Percentiles rank a stretch among this genome's conserved stretches.
These are phyloP conservation scores for Phytophthora lateralis DNA, from an alignment of 352 stramenopile species.

Conservation along the genomic window DNA sequence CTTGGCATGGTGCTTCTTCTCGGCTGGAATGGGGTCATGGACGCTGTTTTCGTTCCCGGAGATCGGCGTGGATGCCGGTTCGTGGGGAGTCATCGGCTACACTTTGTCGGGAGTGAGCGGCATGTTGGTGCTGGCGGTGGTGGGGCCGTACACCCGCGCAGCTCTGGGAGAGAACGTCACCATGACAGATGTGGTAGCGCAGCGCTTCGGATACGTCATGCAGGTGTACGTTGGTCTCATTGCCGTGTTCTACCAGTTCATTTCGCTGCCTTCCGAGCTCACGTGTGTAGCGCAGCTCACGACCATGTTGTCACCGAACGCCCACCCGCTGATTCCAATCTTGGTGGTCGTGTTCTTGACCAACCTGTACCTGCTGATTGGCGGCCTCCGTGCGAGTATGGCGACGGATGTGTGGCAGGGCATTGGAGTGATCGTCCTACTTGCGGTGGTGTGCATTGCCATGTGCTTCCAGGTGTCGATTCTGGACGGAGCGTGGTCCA, in stretches of 20 bases:
- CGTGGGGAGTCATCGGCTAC: constrained; percentile 78
- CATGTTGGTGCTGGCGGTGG: constrained; percentile 49
- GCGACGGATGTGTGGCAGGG: constrained; percentile 71
- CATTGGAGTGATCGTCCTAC: constrained; percentile 51
- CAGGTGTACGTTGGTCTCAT: constrained; percentile 62
- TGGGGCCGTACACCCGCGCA: constrained; percentile 54
- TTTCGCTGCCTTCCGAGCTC: constrained; percentile 71
- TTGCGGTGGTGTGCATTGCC: constrained; percentile 60
- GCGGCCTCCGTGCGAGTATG: constrained; percentile 61
- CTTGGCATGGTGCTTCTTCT: constrained; percentile 74
- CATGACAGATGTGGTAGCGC: constrained; percentile 62
- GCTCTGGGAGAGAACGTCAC: constrained; percentile 66
- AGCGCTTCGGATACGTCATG: constrained; percentile 63
- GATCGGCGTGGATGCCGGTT: constrained; percentile 62
- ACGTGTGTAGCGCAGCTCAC: constrained; percentile 58
- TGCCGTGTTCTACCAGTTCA: constrained; percentile 76
- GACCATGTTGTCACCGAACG: constrained; percentile 43
- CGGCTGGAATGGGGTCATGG: constrained; percentile 70
- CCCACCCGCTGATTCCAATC: constrained; percentile 55
- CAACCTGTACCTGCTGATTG: constrained; percentile 70
- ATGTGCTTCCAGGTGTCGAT: constrained; percentile 56
- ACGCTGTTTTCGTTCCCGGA: constrained; percentile 73
- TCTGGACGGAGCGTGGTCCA: constrained; percentile 42
- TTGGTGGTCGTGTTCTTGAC: constrained; percentile 60
- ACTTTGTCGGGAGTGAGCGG: constrained; percentile 55